Percentiles rank a stretch among this genome's conserved stretches.
phyloP scores from a whole-genome alignment of 1,284 basidiomycete genomes.

The Wolfiporia cocos region DNA sequence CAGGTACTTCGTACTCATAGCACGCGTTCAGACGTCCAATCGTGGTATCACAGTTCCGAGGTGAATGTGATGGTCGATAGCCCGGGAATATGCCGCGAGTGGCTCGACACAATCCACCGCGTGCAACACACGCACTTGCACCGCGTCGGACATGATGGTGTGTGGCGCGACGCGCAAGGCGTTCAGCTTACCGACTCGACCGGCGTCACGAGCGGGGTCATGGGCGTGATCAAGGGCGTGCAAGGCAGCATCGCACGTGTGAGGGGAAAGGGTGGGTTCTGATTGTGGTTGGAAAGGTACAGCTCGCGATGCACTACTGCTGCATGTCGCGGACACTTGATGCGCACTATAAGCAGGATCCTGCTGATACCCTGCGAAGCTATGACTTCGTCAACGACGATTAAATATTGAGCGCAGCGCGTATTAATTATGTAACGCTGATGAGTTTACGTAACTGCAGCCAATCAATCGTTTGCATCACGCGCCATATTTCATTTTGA shows the following conservation, averaged over 20 bases:
- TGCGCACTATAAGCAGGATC: no score
- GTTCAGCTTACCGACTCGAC: constrained; percentile 20
- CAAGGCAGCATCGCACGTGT: constrained; percentile 24
- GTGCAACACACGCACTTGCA: constrained; percentile 72
- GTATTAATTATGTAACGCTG: no score
- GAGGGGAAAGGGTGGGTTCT: constrained; percentile 14
- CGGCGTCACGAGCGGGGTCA: constrained; percentile 24
- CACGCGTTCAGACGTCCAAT: constrained; percentile 47
- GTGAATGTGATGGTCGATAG: constrained; percentile 75
- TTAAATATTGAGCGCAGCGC: no score
- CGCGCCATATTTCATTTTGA: no score
- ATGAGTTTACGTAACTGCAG: no score
- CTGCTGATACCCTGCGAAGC: no score
- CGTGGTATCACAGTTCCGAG: constrained; percentile 78
- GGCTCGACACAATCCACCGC: constrained; percentile 54
- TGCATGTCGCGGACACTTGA: no score
- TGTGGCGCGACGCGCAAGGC: constrained; percentile 59
- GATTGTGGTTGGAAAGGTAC: constrained; percentile 4
- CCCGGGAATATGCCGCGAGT: constrained; percentile 51
- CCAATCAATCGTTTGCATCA: no score
- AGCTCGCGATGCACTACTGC: no score
- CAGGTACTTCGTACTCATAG: not conserved
- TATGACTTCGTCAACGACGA: no score
- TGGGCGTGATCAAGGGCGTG: constrained; percentile 28
- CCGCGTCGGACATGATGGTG: constrained; percentile 57